Evolutionary conservation across 305 asterid species (phyloP).

Genomic region (Fraxinus ornus): DNA sequence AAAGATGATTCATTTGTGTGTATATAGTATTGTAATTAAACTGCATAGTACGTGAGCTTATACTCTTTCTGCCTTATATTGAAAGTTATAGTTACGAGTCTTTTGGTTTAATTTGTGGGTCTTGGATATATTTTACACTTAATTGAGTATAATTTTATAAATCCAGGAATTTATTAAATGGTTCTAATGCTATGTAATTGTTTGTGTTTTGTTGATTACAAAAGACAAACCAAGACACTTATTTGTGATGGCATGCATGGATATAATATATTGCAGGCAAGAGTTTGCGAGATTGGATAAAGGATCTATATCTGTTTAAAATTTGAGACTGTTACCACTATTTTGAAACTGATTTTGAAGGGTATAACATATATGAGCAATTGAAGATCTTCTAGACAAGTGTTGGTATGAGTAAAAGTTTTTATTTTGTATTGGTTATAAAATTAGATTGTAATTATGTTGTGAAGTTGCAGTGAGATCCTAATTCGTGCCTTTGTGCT

Average conservation of each 20-base stretch:
- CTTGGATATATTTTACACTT: background rate
- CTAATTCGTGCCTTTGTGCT: slow-evolving; percentile 15
- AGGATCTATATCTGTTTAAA: background rate
- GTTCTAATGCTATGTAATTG: background rate
- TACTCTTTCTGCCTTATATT: background rate
- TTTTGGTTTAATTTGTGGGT: background rate
- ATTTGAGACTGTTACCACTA: background rate
- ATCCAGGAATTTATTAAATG: background rate
- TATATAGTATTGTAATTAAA: background rate
- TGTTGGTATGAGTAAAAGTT: background rate
- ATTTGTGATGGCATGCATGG: background rate
- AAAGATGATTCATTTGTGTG: background rate
- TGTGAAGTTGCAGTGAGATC: slow-evolving; percentile 3
- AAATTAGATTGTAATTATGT: background rate
- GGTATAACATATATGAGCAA: background rate
- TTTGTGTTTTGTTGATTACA: background rate
- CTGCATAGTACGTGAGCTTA: background rate
- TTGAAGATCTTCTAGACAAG: background rate
- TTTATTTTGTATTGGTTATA: slow-evolving; percentile 7
- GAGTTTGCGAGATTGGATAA: background rate
- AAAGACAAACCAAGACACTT: background rate
- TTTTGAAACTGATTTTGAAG: background rate
- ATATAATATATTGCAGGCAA: background rate
- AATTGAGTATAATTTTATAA: background rate
- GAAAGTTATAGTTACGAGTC: background rate